Evolutionary conservation across 1,139 yeast genomes (phyloP).

Genomic region (Sugiyamaella paludigena): DNA sequence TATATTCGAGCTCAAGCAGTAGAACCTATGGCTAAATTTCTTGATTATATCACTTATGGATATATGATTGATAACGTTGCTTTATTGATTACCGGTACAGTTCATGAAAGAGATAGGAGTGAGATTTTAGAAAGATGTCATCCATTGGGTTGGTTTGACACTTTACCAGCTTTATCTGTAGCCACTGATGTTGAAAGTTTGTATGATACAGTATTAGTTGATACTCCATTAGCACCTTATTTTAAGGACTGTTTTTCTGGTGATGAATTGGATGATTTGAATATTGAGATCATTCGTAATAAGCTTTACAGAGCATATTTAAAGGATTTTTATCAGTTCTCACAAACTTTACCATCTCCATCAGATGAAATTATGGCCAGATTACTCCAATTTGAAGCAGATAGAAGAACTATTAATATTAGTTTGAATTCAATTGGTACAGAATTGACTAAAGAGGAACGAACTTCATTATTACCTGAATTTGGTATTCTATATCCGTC

Average conservation of each 20-base stretch:
- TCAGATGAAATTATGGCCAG: conserved; percentile 77
- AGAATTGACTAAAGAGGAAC: conserved; percentile 69
- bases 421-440: conserved; percentile 84
- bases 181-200: conserved; percentile 92
- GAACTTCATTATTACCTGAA: conserved; percentile 67
- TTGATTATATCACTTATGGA: conserved; percentile 91
- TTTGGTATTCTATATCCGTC: conserved; percentile 80
- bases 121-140: conserved; percentile 89
- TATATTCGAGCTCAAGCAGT: conserved; percentile 82
- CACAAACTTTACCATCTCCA: conserved; percentile 65
- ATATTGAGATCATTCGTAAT: conserved; percentile 92
- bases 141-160: conserved; percentile 98
- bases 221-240: conserved; percentile 96
- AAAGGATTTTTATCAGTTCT: conserved; percentile 78
- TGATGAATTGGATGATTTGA: conserved; percentile 90
- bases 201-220: conserved; percentile 91
- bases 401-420: conserved; percentile 89
- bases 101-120: conserved; percentile 86
- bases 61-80: conserved; percentile 99
- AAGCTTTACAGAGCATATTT: conserved; percentile 87
- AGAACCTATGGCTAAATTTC: conserved; percentile 72
- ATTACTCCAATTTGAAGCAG: conserved; percentile 86
- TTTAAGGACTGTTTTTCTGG: conserved; percentile 90
- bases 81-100: conserved; percentile 92
- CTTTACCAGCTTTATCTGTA: conserved; percentile 89